Evolutionary conservation across 1,139 yeast species (phyloP), one percentile per base, ranked within the genome.

Genomic region (Meyerozyma carpophila): DNA sequence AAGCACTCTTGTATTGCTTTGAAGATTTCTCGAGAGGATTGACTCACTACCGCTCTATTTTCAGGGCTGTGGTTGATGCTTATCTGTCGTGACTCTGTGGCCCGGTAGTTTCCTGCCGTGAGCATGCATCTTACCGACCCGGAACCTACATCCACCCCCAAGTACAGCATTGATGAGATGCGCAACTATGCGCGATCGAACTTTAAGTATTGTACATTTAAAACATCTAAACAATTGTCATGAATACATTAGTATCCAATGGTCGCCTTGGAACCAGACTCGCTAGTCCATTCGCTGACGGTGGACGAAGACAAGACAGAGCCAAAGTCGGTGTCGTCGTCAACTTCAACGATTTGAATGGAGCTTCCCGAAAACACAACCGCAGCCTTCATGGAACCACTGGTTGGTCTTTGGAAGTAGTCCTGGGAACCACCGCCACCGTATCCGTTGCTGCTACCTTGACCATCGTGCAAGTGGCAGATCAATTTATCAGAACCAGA

Each of bases 381-480:
- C 51, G 96, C 98, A 56, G 95, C 97, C 73, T 86, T 89, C 75
- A 91, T 72, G 43, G 95, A 73, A 18, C 81, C 77, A 50, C 71
- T 61, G 41, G 84, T 77, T 58, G 98, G 98, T 77, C 98, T 87
- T 24, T 66, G 60, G 63, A 93, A 88, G 77, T 82, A 90, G 68
- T 90, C 95, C 55, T 82, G 74, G 49, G 96, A 75, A 60, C 96
- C 96, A 65, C 95, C 95, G 60, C 95, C 96, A 62, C 84, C 84
- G 43, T 51, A 76, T 47, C 82, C 72, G 53, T 77, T 71, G 44
- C 66, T 82, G 39, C 80, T 76, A 32, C 90, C 90, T 62, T 84
- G 91, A 66, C 73, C 83, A 57, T 81, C 86, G 59, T 84, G 93
- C 59, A 84, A 66, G 20, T 90, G 81, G 25, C 88, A 71, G 62